These are phyloP conservation scores for Leccinellum rugosiceps DNA, from an alignment of 768 basidiomycete genomes.

Conservation along the genomic window DNA sequence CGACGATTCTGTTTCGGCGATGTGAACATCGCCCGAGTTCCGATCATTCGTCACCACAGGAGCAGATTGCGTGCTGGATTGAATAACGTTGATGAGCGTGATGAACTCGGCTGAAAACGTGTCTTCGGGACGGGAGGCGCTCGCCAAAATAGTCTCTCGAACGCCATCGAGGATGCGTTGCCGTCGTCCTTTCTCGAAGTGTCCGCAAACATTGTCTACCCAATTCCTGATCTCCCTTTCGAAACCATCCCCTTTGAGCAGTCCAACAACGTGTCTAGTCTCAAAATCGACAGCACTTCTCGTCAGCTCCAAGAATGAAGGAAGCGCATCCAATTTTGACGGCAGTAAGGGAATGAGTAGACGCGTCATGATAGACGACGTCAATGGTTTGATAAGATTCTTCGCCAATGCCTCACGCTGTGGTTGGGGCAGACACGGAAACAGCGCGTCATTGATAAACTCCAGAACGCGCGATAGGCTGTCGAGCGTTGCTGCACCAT, in stretches of 20 bases:
- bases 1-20: conserved; percentile 24
- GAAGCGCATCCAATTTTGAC: conserved; percentile 54
- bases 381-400: conserved; percentile 59
- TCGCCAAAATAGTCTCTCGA: conserved; percentile 50
- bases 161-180: conserved; percentile 61
- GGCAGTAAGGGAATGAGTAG: conserved; percentile 73
- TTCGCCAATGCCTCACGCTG: conserved; percentile 48
- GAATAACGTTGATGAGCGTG: conserved; percentile 1
- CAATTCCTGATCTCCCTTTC: conserved; percentile 63
- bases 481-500: conserved; percentile 40
- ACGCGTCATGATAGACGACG: conserved; percentile 57
- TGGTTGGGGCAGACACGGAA: conserved; percentile 50
- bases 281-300: conserved; percentile 67
- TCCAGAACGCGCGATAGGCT: conserved; percentile 55
- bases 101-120: conserved; percentile 28
- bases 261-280: conserved; percentile 43
- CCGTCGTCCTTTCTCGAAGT: conserved; percentile 79
- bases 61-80: background rate
- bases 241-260: conserved; percentile 46
- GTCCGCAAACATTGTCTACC: conserved; percentile 61
- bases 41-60: conserved; percentile 38
- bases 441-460: conserved; percentile 60
- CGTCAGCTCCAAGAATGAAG: conserved; percentile 57
- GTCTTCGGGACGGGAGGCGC: conserved; percentile 12
- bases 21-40: conserved; percentile 42